These are phyloP conservation scores for Zygnema cylindricum DNA, from an alignment of 139 green algal genomes.

Conservation along the genomic window DNA sequence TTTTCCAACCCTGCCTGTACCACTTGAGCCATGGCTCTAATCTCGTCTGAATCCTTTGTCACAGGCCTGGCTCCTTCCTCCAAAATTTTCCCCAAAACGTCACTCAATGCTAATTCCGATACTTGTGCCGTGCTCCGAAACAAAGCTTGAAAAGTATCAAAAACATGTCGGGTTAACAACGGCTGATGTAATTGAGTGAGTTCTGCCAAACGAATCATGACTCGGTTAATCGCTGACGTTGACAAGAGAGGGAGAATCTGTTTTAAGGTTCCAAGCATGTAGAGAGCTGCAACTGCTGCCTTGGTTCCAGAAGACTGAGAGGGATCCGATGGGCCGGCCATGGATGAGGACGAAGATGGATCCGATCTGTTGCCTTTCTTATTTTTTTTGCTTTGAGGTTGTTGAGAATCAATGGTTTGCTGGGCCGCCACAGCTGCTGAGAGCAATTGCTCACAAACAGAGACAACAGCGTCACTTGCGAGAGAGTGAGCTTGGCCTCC, in stretches of 20 bases:
- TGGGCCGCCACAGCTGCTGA: background rate
- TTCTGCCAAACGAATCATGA: background rate
- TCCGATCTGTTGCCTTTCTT: too few relatives aligned
- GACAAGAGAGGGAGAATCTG: constrained; percentile 36
- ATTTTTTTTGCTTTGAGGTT: too few relatives aligned
- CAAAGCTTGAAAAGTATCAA: constrained; percentile 6
- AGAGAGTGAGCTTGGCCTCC: background rate
- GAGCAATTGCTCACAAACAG: constrained; percentile 25
- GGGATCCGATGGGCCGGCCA: too few relatives aligned
- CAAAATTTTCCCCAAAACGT: constrained; percentile 7
- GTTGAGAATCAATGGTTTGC: too few relatives aligned
- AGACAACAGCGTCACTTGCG: constrained; percentile 43
- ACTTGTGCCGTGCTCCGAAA: background rate
- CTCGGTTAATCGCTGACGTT: background rate
- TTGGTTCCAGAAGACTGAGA: too few relatives aligned
- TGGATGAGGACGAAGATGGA: too few relatives aligned
- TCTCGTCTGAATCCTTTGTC: constrained; percentile 49
- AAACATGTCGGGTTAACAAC: constrained; percentile 22
- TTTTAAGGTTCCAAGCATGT: constrained; percentile 35
- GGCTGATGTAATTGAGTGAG: constrained; percentile 42
- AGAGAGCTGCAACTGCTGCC: constrained; percentile 34
- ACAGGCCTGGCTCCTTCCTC: background rate
- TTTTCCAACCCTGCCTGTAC: constrained; percentile 20
- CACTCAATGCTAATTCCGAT: background rate
- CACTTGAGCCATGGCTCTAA: background rate